Conservation (phyloP, 2,329 filamentous ascomycete species). For the Sporothrix pseudoabietina region DNA sequence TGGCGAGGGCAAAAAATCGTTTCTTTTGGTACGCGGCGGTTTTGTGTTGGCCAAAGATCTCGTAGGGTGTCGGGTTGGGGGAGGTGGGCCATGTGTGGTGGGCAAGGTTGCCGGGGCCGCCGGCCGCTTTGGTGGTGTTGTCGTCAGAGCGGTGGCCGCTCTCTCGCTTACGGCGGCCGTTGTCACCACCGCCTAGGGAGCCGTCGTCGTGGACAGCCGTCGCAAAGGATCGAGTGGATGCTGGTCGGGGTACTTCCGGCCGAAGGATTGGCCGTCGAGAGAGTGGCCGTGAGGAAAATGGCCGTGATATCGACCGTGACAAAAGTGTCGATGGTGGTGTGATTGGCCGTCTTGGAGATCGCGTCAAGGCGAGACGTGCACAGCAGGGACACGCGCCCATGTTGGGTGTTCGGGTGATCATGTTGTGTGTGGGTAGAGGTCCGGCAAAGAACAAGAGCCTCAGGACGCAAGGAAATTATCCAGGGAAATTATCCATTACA, state of each 20-base stretch:
- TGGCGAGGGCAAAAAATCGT: constrained; percentile 87
- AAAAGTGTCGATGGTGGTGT: background rate
- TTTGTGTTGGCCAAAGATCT: constrained; percentile 68
- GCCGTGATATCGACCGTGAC: background rate
- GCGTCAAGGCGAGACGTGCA: background rate
- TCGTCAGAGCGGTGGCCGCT: background rate
- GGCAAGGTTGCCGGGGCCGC: background rate
- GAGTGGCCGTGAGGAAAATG: background rate
- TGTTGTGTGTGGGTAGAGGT: background rate
- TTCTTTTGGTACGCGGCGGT: constrained; percentile 75
- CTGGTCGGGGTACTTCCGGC: too few species aligned
- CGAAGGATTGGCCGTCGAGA: background rate
- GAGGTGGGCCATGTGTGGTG: constrained; percentile 10
- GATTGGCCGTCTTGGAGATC: background rate
- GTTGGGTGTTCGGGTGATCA: background rate
- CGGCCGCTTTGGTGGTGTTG: background rate
- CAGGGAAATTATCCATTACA: background rate
- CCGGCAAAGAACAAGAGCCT: background rate
- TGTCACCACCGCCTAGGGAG: background rate
- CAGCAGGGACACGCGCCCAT: constrained; percentile 18
- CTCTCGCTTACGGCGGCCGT: background rate
- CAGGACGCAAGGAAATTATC: background rate
- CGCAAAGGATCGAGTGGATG: constrained; percentile 16
- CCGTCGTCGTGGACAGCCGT: constrained; percentile 27
- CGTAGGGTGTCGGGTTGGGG: constrained; percentile 76